Evolutionary conservation across 1,284 basidiomycete species (phyloP).

Genomic region (Xerocomus amazonicus): DNA sequence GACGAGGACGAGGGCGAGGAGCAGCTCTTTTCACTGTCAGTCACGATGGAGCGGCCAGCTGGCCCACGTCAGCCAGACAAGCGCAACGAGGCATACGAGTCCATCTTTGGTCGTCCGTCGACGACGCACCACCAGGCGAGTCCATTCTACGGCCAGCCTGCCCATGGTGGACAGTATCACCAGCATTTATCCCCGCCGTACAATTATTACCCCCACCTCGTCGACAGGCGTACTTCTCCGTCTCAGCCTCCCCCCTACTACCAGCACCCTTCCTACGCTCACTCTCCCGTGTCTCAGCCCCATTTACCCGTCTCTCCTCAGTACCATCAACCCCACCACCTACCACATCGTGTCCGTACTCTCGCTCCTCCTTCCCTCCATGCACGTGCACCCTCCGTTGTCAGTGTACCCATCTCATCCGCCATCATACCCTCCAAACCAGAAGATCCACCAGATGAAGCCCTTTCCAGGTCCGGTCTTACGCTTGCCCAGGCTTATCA

Average conservation of each 20-base stretch:
- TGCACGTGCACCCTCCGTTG: conserved; percentile 50
- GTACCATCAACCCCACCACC: conserved; percentile 26
- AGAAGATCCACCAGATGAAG: conserved; percentile 57
- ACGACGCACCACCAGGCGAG: conserved; percentile 49
- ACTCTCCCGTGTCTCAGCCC: conserved; percentile 30
- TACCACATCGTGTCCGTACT: conserved; percentile 29
- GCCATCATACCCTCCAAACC: conserved; percentile 47
- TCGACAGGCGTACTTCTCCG: conserved; percentile 32
- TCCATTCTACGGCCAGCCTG: conserved; percentile 21
- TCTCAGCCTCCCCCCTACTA: conserved; percentile 26
- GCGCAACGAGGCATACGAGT: conserved; percentile 73
- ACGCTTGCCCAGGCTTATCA: conserved; percentile 79
- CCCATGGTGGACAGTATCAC: conserved; percentile 16
- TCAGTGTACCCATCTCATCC: conserved; percentile 41
- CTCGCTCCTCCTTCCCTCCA: conserved; percentile 41
- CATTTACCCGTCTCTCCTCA: conserved; percentile 19
- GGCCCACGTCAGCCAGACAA: conserved; percentile 73
- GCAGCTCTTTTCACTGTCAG: conserved; percentile 1
- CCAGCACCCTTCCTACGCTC: conserved; percentile 32
- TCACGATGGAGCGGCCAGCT: conserved; percentile 60
- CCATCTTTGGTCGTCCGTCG: conserved; percentile 76
- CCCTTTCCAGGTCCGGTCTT: conserved; percentile 49
- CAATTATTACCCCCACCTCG: conserved; percentile 23
- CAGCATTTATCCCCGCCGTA: conserved; percentile 25
- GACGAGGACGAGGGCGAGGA: conserved; percentile 7